These are phyloP conservation scores for Gremmenia infestans DNA, from an alignment of 2,329 filamentous ascomycete species.

Conservation along the genomic window DNA sequence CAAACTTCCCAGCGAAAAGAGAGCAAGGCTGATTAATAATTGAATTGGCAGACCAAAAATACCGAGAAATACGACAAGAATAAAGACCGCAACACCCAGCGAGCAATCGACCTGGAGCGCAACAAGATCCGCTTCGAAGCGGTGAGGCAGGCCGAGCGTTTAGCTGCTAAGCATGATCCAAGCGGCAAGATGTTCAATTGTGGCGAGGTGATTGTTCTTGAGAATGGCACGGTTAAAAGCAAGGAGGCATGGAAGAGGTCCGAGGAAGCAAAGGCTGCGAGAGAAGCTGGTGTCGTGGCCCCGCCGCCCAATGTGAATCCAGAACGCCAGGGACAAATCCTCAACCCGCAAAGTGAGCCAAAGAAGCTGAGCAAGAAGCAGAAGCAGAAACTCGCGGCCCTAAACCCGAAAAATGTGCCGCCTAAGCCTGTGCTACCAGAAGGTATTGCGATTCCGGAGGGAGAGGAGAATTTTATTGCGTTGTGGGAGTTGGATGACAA, in stretches of 20 bases:
- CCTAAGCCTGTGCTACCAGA: constrained; percentile 28
- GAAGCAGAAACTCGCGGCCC: constrained; percentile 15
- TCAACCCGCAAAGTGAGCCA: neutral
- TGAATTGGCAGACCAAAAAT: constrained; percentile 26
- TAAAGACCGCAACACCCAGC: constrained; percentile 30
- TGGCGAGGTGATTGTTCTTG: constrained; percentile 24
- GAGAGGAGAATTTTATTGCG: constrained; percentile 30
- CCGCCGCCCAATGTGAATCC: constrained; percentile 8
- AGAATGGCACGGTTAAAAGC: constrained; percentile 29
- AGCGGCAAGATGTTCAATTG: constrained; percentile 31
- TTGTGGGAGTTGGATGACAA: constrained; percentile 33
- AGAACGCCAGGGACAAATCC: neutral
- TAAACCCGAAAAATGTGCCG: constrained; percentile 16
- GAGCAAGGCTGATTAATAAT: constrained; percentile 1
- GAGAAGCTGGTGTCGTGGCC: constrained; percentile 1
- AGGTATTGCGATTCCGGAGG: constrained; percentile 24
- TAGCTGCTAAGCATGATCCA: constrained; percentile 31
- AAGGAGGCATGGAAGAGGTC: constrained; percentile 17
- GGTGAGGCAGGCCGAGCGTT: constrained; percentile 26
- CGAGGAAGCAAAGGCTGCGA: constrained; percentile 9
- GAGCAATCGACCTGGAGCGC: constrained; percentile 30
- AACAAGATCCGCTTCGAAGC: constrained; percentile 29
- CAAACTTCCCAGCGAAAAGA: neutral
- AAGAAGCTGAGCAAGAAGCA: constrained; percentile 18
- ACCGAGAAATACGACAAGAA: constrained; percentile 33